phyloP scores from a whole-genome alignment of 768 basidiomycete genomes.

The Cyathus striatus region DNA sequence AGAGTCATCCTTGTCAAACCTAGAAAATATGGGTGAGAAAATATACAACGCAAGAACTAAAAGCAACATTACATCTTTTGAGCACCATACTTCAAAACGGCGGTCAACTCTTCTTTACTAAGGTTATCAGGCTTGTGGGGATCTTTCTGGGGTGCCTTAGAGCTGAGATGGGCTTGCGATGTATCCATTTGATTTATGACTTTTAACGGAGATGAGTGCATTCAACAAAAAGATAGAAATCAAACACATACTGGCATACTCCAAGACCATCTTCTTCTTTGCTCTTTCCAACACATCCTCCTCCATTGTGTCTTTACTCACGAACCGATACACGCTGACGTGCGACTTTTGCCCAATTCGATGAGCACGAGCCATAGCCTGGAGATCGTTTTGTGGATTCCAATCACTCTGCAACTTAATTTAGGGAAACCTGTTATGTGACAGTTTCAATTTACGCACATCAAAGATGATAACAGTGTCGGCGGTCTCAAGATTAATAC shows the following conservation, averaged over 20 bases:
- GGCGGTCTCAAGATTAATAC: slow-evolving; percentile 98
- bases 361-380: slow-evolving; percentile 99
- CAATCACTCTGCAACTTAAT: slow-evolving; percentile 72
- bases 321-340: slow-evolving; percentile 97
- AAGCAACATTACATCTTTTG: slow-evolving; percentile 78
- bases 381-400: slow-evolving; percentile 98
- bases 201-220: slow-evolving; percentile 23
- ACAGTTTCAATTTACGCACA: slow-evolving; percentile 42
- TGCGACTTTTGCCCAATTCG: slow-evolving; percentile 98
- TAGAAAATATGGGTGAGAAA: slow-evolving; percentile 21
- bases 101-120: slow-evolving; percentile 94
- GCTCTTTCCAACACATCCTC: slow-evolving; percentile 97
- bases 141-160: slow-evolving; percentile 64
- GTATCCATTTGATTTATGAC: slow-evolving; percentile 99
- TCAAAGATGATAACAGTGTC: slow-evolving; percentile 99
- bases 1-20: slow-evolving; percentile 96
- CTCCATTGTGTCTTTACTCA: slow-evolving; percentile 99
- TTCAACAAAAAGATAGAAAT: not conserved
- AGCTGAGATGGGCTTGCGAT: slow-evolving; percentile 91
- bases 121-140: slow-evolving; percentile 73
- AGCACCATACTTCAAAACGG: slow-evolving; percentile 97
- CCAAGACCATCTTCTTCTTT: slow-evolving; percentile 99
- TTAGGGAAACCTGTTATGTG: not conserved
- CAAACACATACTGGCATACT: slow-evolving; percentile 88
- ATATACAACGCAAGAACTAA: slow-evolving; percentile 3